These are phyloP conservation scores for Caryopteris hybrid DNA, from an alignment of 305 asterid genomes.

Conservation along the genomic window DNA sequence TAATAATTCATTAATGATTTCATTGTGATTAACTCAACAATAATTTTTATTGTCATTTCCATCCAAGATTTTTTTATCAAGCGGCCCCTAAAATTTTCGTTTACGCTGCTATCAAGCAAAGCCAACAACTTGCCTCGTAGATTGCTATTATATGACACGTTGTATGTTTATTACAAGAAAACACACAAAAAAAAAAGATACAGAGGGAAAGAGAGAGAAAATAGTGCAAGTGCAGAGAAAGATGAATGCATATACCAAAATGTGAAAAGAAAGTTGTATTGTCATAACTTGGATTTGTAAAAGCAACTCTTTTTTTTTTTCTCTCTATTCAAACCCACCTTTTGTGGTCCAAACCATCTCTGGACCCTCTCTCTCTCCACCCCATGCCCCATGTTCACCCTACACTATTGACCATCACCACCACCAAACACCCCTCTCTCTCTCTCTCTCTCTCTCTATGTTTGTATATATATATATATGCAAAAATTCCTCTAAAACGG, in stretches of 20 bases:
- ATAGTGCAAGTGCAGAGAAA: not conserved
- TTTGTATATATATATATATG: too few relatives aligned
- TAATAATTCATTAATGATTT: too few relatives aligned
- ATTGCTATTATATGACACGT: not conserved
- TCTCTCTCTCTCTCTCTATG: conserved; percentile 12
- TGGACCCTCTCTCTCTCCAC: conserved; percentile 7
- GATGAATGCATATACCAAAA: conserved; percentile 18
- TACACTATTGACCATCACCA: conserved; percentile 25
- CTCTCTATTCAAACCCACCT: conserved; percentile 11
- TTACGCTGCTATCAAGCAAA: not conserved
- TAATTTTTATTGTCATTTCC: too few relatives aligned
- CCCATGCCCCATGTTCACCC: conserved; percentile 50
- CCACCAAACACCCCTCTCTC: too few relatives aligned
- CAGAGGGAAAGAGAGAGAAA: not conserved
- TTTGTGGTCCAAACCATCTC: conserved; percentile 34
- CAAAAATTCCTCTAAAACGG: too few relatives aligned
- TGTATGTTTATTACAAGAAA: too few relatives aligned
- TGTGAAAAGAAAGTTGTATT: conserved; percentile 21
- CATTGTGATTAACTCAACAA: too few relatives aligned
- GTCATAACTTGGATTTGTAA: conserved; percentile 5
- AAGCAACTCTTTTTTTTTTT: not conserved
- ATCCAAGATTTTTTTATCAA: too few relatives aligned
- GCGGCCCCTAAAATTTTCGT: too few relatives aligned
- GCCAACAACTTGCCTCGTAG: not conserved
- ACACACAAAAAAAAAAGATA: not conserved